A percentile compares a stretch with the other conserved stretches of the same genome.
phyloP scores from a whole-genome alignment of 257 asterid species.

The Mitragyna speciosa region DNA sequence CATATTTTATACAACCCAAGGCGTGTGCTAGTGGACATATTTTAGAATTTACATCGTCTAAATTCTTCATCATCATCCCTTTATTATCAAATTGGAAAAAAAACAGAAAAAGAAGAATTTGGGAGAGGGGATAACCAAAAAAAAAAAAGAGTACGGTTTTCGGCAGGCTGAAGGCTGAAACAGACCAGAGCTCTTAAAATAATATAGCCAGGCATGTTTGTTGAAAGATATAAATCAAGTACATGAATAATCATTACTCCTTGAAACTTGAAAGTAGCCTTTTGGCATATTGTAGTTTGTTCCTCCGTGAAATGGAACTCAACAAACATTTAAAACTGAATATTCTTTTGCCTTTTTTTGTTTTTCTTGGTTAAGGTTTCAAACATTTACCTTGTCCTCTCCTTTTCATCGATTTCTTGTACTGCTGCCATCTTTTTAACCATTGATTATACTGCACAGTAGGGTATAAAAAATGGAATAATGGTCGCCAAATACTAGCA shows the following conservation, averaged over 20 bases:
- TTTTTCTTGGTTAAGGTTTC: background rate
- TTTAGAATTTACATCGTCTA: too few species aligned
- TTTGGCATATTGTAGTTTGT: background rate
- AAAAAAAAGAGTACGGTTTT: too few species aligned
- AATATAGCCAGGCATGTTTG: background rate
- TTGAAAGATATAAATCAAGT: background rate
- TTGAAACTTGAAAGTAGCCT: background rate
- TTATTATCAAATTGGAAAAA: background rate
- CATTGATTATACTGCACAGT: background rate
- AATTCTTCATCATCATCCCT: too few species aligned
- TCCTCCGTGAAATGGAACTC: background rate
- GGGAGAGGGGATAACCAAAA: too few species aligned
- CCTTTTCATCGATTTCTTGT: background rate
- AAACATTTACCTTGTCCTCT: background rate
- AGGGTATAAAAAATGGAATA: background rate
- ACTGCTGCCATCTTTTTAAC: background rate
- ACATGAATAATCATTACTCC: background rate
- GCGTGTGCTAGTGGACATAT: too few species aligned
- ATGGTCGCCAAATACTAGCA: background rate
- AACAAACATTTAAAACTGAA: background rate
- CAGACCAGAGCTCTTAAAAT: too few species aligned
- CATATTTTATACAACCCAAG: background rate
- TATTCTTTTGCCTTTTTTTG: background rate
- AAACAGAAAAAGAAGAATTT: background rate
- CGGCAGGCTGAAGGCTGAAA: too few species aligned